Evolutionary conservation across 2,329 filamentous ascomycete species (phyloP), one percentile per base, ranked within the genome.

Genomic region (Ceratocystiopsis sp.): DNA sequence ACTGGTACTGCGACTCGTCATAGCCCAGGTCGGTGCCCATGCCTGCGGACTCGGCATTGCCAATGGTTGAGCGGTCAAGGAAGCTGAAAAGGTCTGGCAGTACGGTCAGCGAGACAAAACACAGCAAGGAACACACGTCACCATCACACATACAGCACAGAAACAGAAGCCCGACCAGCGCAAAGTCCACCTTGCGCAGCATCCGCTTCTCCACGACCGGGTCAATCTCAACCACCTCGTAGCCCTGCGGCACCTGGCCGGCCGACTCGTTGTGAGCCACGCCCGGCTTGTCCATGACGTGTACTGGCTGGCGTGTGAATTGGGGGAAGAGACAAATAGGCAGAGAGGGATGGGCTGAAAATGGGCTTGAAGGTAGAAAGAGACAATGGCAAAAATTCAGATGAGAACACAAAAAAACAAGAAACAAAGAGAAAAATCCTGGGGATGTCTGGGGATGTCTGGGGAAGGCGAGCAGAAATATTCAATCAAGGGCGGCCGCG

Each of bases 1-100:
- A 66, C 55, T 63, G 57, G 46, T 61, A 65, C 11, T 63, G 57
- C 4, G 43, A 48, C 47, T 62, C 59, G 39, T 54, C 55, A 29
- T 62, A 59, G 13, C 55, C 56, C 9, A 63, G 52, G 37, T 59
- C 59, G 37, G 54, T 48, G 40, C 55, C 50, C 46, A 54, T 49
- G 42, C 52, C 52, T 21, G 52, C 51, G 2, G 51, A 48, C 38
- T 54, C 38, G 34, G 51, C 49, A 34, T 53, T 54, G 37, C 52
- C 52, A 38, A 54, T 53, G 40, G 53, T 54, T 41, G 51, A 53
- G 36, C 52, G 50, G 46, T 54, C 52, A 21, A 54, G 42, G 39
- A 53, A 52, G 17, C 43, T 49, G 13, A 53, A 39, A 15, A 54
- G 45, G 32, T 53, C 59, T 49, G 38, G 13, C 1, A 2, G 35